These are phyloP conservation scores for Cichorium intybus DNA, from an alignment of 140 eudicot genomes.

Conservation along the genomic window DNA sequence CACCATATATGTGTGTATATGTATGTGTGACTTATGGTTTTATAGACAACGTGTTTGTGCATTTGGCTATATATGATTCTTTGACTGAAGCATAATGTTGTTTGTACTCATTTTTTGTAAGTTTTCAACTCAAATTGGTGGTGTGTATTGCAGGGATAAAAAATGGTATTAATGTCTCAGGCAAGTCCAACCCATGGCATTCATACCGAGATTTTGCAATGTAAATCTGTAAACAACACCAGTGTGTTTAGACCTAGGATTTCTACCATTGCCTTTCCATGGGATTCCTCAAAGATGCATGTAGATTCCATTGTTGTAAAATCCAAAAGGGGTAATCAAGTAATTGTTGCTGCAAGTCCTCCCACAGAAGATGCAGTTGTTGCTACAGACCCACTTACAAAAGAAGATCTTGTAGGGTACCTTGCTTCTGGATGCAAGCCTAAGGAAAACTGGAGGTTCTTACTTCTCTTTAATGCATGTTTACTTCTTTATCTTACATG, in stretches of 20 bases:
- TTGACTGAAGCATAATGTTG: neutral
- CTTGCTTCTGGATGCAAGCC: constrained; percentile 99
- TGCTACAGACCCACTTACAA: constrained; percentile 87
- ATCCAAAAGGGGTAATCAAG: constrained; percentile 36
- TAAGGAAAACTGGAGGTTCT: constrained; percentile 85
- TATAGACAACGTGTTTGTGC: neutral
- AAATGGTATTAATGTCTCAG: constrained; percentile 57
- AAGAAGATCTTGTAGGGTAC: constrained; percentile 82
- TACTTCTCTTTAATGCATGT: constrained; percentile 10
- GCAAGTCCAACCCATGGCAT: constrained; percentile 52
- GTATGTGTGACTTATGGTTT: neutral
- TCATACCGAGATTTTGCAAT: constrained; percentile 32
- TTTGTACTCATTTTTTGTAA: neutral
- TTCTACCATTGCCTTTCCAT: constrained; percentile 26
- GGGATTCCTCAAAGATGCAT: constrained; percentile 34
- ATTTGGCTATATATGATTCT: too few species aligned
- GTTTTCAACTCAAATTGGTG: neutral
- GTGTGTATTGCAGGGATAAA: constrained; percentile 27
- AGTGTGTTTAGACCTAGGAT: constrained; percentile 37
- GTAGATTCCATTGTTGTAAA: constrained; percentile 25
- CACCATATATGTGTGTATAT: neutral
- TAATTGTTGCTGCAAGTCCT: constrained; percentile 91
- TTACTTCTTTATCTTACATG: neutral
- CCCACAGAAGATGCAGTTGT: constrained; percentile 84
- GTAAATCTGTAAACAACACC: constrained; percentile 32